Evolutionary conservation across 2,329 filamentous ascomycete genomes (phyloP).

Genomic region (Paracorniculantispora psalliotae): DNA sequence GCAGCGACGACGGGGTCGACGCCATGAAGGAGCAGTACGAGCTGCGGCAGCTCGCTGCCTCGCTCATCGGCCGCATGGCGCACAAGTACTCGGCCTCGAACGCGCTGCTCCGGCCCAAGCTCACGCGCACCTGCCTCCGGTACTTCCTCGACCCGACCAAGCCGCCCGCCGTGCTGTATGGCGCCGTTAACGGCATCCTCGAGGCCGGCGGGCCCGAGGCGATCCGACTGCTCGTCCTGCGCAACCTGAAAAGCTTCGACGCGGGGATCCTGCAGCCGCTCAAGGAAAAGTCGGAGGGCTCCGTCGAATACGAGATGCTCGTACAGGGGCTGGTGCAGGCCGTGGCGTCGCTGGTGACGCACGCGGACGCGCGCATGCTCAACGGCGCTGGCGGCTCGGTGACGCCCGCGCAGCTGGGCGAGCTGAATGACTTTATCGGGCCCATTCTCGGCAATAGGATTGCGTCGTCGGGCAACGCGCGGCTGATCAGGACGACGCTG

Average conservation of each 20-base stretch:
- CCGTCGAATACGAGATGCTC: constrained; percentile 51
- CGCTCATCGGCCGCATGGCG: constrained; percentile 73
- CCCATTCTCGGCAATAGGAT: constrained; percentile 49
- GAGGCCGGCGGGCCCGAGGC: constrained; percentile 66
- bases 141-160: constrained; percentile 84
- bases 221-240: constrained; percentile 51
- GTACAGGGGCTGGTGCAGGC: constrained; percentile 53
- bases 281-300: constrained; percentile 44
- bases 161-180: constrained; percentile 80
- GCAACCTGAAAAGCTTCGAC: constrained; percentile 52
- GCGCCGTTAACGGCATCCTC: constrained; percentile 74
- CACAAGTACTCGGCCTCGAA: constrained; percentile 77
- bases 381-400: constrained; percentile 30
- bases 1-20: constrained; percentile 49
- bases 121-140: constrained; percentile 90
- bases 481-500: constrained; percentile 46
- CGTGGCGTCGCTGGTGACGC: constrained; percentile 39
- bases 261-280: constrained; percentile 48
- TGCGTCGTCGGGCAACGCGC: constrained; percentile 39
- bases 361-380: constrained; percentile 32
- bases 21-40: constrained; percentile 63
- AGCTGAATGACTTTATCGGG: constrained; percentile 51
- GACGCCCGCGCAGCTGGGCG: constrained; percentile 34
- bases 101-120: constrained; percentile 75
- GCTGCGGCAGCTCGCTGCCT: constrained; percentile 78